Conservation (phyloP, 257 asterid genomes). For the Nicotiana tomentosiformis region DNA sequence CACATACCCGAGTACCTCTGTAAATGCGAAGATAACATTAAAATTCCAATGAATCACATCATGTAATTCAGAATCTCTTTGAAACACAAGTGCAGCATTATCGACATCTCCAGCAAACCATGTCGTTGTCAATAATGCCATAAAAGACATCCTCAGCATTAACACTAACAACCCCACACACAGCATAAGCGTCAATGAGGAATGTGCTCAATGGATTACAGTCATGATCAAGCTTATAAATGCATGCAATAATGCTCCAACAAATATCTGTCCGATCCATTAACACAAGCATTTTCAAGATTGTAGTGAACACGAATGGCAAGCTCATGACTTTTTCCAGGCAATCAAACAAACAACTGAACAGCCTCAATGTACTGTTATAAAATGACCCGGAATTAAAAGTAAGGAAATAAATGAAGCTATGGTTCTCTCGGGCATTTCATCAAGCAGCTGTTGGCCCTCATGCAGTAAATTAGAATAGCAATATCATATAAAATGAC, state of each 20-base stretch:
- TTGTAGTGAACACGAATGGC: constrained; percentile 28
- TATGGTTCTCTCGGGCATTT: constrained; percentile 27
- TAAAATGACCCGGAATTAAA: constrained; percentile 17
- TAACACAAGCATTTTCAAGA: constrained; percentile 29
- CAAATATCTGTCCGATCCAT: constrained; percentile 20
- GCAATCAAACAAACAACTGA: constrained; percentile 23
- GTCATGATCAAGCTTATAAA: constrained; percentile 19
- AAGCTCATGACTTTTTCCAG: constrained; percentile 34
- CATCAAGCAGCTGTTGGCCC: constrained; percentile 27
- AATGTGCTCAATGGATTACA: constrained; percentile 46
- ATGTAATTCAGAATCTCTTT: constrained; percentile 66
- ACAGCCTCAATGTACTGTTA: constrained; percentile 17
- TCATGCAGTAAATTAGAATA: constrained; percentile 13
- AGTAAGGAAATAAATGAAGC: constrained; percentile 27
- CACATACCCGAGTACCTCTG: constrained; percentile 63
- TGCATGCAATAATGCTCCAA: constrained; percentile 18
- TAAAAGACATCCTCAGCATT: constrained; percentile 42
- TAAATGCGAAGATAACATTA: constrained; percentile 59
- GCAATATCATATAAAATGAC: too few relatives aligned
- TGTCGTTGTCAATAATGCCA: constrained; percentile 20
- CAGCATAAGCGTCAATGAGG: constrained; percentile 37
- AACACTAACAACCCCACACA: constrained; percentile 32
- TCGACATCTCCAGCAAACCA: constrained; percentile 57
- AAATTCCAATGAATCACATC: constrained; percentile 85
- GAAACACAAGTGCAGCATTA: constrained; percentile 67